Conservation (phyloP, 345 rosid genomes). For the Populus ilicifolia region DNA sequence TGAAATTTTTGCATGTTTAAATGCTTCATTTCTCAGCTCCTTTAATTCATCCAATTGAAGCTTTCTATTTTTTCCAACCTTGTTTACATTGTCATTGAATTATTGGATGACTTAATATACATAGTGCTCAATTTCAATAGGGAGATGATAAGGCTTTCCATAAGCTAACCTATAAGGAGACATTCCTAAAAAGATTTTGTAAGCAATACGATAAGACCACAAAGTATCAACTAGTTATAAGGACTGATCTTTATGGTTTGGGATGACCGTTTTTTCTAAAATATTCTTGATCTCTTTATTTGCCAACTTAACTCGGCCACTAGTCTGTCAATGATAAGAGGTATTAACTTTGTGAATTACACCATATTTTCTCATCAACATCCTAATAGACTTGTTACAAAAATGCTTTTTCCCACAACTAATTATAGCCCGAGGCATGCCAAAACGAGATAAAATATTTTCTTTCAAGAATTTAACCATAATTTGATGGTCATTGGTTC, state of each 20-base stretch:
- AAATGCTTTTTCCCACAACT: background rate
- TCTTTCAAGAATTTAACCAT: too few relatives aligned
- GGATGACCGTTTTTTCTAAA: background rate
- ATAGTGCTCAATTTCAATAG: too few relatives aligned
- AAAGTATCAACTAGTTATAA: background rate
- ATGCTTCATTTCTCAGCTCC: too few relatives aligned
- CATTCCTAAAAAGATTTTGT: background rate
- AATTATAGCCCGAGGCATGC: background rate
- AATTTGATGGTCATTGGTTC: too few relatives aligned
- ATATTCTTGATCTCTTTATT: background rate
- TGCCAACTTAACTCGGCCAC: background rate
- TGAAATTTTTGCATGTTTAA: too few relatives aligned
- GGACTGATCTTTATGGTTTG: background rate
- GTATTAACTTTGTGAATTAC: background rate
- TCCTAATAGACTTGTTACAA: background rate
- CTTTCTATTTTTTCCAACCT: too few relatives aligned
- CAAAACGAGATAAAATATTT: too few relatives aligned
- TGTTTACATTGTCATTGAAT: too few relatives aligned
- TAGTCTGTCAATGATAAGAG: background rate
- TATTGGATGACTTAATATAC: too few relatives aligned
- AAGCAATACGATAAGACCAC: background rate
- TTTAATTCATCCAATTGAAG: too few relatives aligned
- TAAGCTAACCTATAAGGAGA: background rate
- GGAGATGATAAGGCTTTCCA: background rate
- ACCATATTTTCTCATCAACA: background rate